Evolutionary conservation across 345 rosid species (phyloP).

Genomic region (Excoecaria cochinchinensis): DNA sequence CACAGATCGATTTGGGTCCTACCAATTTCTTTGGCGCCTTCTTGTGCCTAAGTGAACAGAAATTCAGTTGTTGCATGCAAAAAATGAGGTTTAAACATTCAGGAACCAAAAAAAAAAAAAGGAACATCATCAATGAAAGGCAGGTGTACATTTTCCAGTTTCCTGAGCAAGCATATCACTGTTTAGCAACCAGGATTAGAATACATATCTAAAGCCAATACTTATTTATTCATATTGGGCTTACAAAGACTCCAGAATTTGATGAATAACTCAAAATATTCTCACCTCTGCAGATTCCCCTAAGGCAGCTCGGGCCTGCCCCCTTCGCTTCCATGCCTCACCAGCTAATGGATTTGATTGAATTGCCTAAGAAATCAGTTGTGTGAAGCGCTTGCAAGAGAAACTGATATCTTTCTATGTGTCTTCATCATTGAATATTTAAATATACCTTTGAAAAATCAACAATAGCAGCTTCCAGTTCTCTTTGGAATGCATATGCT

Average conservation of each 20-base stretch:
- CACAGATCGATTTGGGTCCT: conserved; percentile 8
- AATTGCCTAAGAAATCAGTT: conserved; percentile 59
- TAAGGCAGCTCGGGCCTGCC: conserved; percentile 96
- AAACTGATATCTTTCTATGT: not conserved
- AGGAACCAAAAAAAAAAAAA: conserved; percentile 20
- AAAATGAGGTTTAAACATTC: conserved; percentile 4
- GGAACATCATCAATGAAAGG: conserved; percentile 4
- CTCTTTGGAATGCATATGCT: conserved; percentile 89
- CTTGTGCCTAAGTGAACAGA: conserved; percentile 9
- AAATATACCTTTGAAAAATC: conserved; percentile 85
- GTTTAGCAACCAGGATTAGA: conserved; percentile 11
- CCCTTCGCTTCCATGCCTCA: conserved; percentile 99
- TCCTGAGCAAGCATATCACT: not conserved
- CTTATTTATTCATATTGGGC: not conserved
- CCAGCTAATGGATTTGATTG: conserved; percentile 84
- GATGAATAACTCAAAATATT: conserved; percentile 19
- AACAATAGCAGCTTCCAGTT: conserved; percentile 76
- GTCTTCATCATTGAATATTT: not conserved
- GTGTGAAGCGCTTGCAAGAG: conserved; percentile 12
- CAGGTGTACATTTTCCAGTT: not conserved
- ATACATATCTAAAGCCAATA: conserved; percentile 8
- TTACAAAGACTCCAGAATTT: conserved; percentile 8
- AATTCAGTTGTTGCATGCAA: not conserved
- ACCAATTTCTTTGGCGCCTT: not conserved
- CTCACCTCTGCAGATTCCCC: conserved; percentile 82